Conservation (phyloP, 176 grass and related monocot species). For the Carex parvula region DNA sequence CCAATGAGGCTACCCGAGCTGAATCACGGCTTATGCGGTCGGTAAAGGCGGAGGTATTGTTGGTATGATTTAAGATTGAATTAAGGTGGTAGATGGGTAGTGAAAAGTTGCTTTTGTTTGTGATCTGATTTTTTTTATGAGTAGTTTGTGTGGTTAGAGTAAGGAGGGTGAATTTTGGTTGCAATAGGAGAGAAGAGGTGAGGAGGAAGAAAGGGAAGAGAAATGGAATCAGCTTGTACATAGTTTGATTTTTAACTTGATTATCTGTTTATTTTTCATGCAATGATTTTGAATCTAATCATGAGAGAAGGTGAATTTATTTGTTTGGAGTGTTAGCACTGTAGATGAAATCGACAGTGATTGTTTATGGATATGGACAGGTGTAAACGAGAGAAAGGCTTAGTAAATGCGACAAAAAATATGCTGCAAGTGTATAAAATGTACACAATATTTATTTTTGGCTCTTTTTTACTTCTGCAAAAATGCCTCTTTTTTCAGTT, state of each 20-base stretch:
- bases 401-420: too few species aligned
- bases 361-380: background rate
- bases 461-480: background rate
- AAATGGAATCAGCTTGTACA: background rate
- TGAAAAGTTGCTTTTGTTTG: constrained; percentile 19
- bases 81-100: constrained; percentile 58
- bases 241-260: constrained; percentile 13
- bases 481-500: background rate
- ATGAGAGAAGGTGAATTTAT: constrained; percentile 41
- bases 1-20: constrained; percentile 33
- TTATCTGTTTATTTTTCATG: background rate
- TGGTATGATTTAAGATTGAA: constrained; percentile 34
- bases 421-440: too few species aligned
- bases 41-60: constrained; percentile 20
- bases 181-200: constrained; percentile 8
- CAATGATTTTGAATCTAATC: background rate
- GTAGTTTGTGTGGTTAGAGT: constrained; percentile 23
- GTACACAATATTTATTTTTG: too few species aligned
- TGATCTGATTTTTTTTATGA: background rate
- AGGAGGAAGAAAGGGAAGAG: constrained; percentile 31
- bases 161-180: constrained; percentile 39
- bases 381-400: background rate
- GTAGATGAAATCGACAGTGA: background rate
- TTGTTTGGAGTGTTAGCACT: constrained; percentile 4
- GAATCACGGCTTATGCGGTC: constrained; percentile 36